Percentiles rank a stretch among this genome's conserved stretches.
Evolutionary conservation across 768 basidiomycete species (phyloP).

Genomic region (Xerocomus spinulosus): DNA sequence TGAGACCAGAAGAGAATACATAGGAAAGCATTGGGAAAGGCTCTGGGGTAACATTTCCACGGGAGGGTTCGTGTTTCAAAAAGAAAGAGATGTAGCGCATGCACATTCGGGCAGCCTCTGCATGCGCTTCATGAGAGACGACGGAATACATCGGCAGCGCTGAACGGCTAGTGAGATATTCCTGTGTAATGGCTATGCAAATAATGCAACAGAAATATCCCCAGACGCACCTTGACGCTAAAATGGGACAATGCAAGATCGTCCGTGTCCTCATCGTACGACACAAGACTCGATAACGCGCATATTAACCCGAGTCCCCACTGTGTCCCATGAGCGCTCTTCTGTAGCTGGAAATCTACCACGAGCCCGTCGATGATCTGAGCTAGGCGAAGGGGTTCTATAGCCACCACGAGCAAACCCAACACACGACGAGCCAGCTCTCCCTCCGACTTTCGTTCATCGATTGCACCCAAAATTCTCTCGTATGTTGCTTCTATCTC

Average conservation of each 20-base stretch:
- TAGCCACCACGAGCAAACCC: not conserved
- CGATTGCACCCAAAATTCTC: not conserved
- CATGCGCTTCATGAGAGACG: not conserved
- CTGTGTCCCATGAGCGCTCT: not conserved
- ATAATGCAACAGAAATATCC: not conserved
- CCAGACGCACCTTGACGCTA: not conserved
- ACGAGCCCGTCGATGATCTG: not conserved
- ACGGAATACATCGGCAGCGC: not conserved
- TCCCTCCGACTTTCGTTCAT: not conserved
- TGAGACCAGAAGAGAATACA: not conserved
- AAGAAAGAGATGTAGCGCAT: not conserved
- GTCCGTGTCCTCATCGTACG: not conserved
- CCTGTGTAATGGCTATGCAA: not conserved
- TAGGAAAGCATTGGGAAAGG: not conserved
- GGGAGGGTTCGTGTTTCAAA: not conserved
- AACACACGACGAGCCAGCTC: not conserved
- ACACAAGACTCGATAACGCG: conserved; percentile 1
- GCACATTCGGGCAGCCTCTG: not conserved
- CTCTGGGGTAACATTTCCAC: not conserved
- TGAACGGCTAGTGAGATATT: not conserved
- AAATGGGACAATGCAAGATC: not conserved
- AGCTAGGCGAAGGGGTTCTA: not conserved
- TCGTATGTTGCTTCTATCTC: conserved; percentile 4
- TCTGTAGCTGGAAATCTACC: not conserved
- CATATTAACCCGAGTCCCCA: not conserved